Evolutionary conservation across 2,329 filamentous ascomycete genomes (phyloP).

Genomic region (Zasmidium citrigriseum): DNA sequence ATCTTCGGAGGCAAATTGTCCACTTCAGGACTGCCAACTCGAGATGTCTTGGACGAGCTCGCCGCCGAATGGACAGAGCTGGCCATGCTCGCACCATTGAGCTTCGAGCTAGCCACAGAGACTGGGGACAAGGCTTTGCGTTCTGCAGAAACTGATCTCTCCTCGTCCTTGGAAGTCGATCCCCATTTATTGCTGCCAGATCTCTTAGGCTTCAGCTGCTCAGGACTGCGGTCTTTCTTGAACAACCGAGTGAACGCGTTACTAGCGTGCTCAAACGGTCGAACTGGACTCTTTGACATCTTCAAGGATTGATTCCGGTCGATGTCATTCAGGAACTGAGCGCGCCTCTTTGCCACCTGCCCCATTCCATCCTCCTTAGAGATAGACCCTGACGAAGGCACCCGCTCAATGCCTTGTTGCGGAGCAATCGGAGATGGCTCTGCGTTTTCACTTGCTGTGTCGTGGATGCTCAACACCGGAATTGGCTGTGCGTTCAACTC

Average conservation of each 20-base stretch:
- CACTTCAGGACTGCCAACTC: not conserved
- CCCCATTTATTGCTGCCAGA: constrained; percentile 6
- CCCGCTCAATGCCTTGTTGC: not conserved
- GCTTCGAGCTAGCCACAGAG: constrained; percentile 10
- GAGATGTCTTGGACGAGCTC: constrained; percentile 7
- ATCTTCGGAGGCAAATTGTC: not conserved
- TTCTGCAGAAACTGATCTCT: constrained; percentile 4
- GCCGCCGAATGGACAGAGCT: constrained; percentile 8
- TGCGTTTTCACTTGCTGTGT: not conserved
- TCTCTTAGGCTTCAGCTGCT: constrained; percentile 21
- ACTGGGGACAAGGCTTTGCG: constrained; percentile 12
- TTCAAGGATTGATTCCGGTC: constrained; percentile 31
- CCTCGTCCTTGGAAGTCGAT: not conserved
- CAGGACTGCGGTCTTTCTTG: constrained; percentile 29
- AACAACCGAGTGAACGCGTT: constrained; percentile 41
- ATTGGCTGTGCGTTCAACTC: not conserved
- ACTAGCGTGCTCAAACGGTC: constrained; percentile 41
- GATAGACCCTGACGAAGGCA: constrained; percentile 5
- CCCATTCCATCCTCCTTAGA: constrained; percentile 9
- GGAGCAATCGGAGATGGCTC: not conserved
- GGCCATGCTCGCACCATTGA: constrained; percentile 4
- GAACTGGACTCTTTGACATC: constrained; percentile 35
- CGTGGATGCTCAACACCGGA: not conserved
- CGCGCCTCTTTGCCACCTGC: constrained; percentile 29
- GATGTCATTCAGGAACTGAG: constrained; percentile 31